phyloP scores from a whole-genome alignment of 805 yeast species.

The Candida rishiriensis region DNA sequence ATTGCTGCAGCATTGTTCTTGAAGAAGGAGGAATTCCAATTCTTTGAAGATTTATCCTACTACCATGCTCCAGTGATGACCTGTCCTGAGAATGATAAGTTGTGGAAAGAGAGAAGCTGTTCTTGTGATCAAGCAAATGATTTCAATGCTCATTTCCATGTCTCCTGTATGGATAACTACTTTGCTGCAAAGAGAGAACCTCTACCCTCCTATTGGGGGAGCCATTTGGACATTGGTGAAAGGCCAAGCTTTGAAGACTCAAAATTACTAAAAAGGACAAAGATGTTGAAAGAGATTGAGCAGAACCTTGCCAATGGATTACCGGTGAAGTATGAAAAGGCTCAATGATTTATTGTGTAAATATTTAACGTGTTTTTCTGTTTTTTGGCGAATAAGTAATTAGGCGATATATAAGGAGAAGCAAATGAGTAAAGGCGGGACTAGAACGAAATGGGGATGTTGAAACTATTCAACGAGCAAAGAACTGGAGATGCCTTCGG shows the following conservation, averaged over 20 bases:
- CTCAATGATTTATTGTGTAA: not conserved
- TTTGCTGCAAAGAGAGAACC: not conserved
- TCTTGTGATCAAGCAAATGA: constrained; percentile 45
- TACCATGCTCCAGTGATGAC: constrained; percentile 47
- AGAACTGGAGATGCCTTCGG: too few relatives aligned
- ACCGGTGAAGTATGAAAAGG: constrained; percentile 2
- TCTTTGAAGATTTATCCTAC: constrained; percentile 54
- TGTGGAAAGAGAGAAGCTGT: constrained; percentile 41
- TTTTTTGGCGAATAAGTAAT: too few relatives aligned
- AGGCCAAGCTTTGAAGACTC: constrained; percentile 2
- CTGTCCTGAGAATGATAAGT: constrained; percentile 46
- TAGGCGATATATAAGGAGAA: too few relatives aligned
- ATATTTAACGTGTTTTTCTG: too few relatives aligned
- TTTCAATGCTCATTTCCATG: constrained; percentile 38
- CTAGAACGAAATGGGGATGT: too few relatives aligned
- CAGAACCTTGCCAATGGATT: not conserved
- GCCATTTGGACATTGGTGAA: constrained; percentile 2
- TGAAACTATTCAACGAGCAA: too few relatives aligned
- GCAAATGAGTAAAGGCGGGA: too few relatives aligned
- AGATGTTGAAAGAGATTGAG: constrained; percentile 2
- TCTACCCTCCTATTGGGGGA: constrained; percentile 6
- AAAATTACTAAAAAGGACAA: constrained; percentile 3
- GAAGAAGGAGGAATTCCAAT: constrained; percentile 42
- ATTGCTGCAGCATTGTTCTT: constrained; percentile 52
- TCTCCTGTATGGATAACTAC: constrained; percentile 8